These are phyloP conservation scores for Globisporangium sylvaticum DNA, from an alignment of 352 stramenopile genomes.

Conservation along the genomic window DNA sequence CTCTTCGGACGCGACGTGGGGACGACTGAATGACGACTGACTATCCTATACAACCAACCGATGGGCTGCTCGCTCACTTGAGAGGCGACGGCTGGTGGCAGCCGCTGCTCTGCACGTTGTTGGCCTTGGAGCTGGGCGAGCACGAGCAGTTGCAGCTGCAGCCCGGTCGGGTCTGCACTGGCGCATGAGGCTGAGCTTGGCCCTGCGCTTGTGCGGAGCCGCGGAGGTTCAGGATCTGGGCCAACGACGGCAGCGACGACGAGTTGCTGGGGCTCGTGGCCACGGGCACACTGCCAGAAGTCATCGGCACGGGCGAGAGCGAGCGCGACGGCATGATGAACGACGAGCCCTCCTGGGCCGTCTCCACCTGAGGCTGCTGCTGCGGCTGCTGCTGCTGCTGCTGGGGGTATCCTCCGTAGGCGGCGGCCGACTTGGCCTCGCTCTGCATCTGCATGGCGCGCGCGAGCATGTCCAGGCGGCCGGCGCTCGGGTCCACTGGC, in stretches of 20 bases:
- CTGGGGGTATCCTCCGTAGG: conserved; percentile 2
- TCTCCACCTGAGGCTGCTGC: conserved; percentile 18
- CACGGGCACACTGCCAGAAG: conserved; percentile 4
- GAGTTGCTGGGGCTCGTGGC: conserved; percentile 34
- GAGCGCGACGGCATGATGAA: conserved; percentile 10
- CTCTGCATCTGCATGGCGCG: conserved; percentile 49
- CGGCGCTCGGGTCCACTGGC: conserved; percentile 23
- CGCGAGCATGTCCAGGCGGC: conserved; percentile 68
- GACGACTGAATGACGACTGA: background rate
- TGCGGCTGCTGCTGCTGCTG: conserved; percentile 15
- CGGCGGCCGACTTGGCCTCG: conserved; percentile 8
- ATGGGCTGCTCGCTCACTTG: background rate
- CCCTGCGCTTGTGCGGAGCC: conserved; percentile 14
- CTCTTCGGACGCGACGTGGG: conserved; percentile 6
- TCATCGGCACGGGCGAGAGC: conserved; percentile 15
- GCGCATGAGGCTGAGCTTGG: background rate
- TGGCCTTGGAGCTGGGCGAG: conserved; percentile 15
- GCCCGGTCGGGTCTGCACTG: conserved; percentile 7
- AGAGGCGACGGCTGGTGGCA: conserved; percentile 11
- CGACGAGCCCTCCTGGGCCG: conserved; percentile 15
- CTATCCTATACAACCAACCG: conserved; percentile 7
- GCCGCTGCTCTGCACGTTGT: background rate
- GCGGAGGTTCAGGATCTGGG: conserved; percentile 71
- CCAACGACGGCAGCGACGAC: conserved; percentile 49
- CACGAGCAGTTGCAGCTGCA: conserved; percentile 24